A percentile compares a stretch with the other conserved stretches of the same genome.
Evolutionary conservation across 2,329 filamentous ascomycete genomes (phyloP).

Genomic region (Colletotrichum caudatum): DNA sequence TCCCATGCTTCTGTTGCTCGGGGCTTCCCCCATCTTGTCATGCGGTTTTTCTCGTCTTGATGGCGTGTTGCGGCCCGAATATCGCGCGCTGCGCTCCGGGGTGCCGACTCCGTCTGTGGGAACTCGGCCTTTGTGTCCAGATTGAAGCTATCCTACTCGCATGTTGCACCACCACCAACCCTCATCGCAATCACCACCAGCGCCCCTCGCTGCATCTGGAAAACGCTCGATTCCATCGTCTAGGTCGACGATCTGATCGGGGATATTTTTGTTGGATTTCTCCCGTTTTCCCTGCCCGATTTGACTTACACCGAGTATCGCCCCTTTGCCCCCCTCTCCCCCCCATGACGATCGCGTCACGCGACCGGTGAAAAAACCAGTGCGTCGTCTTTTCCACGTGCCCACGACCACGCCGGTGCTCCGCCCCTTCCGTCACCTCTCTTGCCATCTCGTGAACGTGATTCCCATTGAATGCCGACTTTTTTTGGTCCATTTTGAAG

Average conservation of each 20-base stretch:
- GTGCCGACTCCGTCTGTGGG: conserved; percentile 5
- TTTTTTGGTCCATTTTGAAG: not conserved
- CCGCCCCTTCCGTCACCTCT: not conserved
- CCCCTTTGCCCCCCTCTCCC: not conserved
- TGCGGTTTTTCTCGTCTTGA: not conserved
- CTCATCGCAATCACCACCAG: conserved; percentile 19
- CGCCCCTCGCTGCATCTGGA: conserved; percentile 11
- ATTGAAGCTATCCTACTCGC: conserved; percentile 43
- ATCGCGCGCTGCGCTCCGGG: conserved; percentile 16
- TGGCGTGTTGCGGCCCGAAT: conserved; percentile 9
- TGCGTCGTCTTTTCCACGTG: conserved; percentile 5
- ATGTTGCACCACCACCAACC: conserved; percentile 38
- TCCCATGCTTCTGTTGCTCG: conserved; percentile 1
- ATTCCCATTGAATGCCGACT: too few relatives aligned
- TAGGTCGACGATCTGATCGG: conserved; percentile 26
- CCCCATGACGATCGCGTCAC: conserved; percentile 21
- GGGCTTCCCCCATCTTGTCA: conserved; percentile 25
- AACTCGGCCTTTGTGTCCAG: conserved; percentile 10
- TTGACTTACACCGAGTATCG: conserved; percentile 42
- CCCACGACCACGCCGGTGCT: not conserved
- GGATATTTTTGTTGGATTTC: conserved; percentile 36
- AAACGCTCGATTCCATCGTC: conserved; percentile 23
- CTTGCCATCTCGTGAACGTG: too few relatives aligned
- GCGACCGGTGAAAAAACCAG: conserved; percentile 25
- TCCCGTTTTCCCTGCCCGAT: conserved; percentile 30